These are phyloP conservation scores for Salicornia ramosissima DNA, from an alignment of 148 eudicot genomes.

Conservation along the genomic window DNA sequence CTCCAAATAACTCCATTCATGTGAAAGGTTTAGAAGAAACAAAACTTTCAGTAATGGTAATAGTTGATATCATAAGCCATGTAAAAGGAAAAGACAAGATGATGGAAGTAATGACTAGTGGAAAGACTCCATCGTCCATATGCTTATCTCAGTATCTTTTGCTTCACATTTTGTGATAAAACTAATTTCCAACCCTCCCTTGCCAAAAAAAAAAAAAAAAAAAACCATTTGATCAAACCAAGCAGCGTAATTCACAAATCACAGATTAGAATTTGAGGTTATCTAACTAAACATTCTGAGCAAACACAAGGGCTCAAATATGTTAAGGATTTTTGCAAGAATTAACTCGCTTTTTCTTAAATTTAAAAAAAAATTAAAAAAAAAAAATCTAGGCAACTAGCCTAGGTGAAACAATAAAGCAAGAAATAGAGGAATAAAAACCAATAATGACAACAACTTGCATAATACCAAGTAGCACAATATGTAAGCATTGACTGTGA, in stretches of 20 bases:
- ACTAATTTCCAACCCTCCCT: neutral
- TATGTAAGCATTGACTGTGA: neutral
- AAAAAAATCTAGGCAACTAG: neutral
- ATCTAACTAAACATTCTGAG: neutral
- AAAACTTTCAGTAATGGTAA: too few species aligned
- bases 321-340: neutral
- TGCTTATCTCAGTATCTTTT: neutral
- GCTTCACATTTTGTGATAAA: neutral
- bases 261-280: neutral
- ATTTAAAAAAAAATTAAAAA: neutral
- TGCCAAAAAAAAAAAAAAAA: too few species aligned
- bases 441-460: neutral
- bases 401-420: neutral
- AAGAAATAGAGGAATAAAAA: too few species aligned
- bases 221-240: neutral
- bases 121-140: neutral
- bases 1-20: neutral
- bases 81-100: neutral
- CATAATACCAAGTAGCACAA: constrained; percentile 5
- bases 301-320: neutral
- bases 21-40: neutral
- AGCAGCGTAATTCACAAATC: neutral
- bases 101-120: neutral
- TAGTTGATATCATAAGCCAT: too few species aligned
- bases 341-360: neutral